Evolutionary conservation across 495 filamentous ascomycete species (phyloP), one percentile per base, ranked within the genome.

Genomic region (Daldinia caldariorum): DNA sequence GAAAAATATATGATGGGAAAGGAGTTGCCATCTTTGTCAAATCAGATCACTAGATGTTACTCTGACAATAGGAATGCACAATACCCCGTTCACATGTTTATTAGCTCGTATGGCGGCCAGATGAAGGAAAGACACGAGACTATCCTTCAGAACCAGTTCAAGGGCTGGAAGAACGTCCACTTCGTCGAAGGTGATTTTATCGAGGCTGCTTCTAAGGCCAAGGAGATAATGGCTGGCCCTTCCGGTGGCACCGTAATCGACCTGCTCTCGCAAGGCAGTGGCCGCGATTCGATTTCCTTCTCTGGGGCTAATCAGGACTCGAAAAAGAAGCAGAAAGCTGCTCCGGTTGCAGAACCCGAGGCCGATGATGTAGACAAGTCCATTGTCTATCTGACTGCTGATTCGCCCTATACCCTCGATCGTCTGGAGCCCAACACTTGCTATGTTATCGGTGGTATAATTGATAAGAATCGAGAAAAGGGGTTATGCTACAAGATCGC

Each of bases 391-490:
- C 87, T 99, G 8, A 90, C 91, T 22, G 90, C 91, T 47, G 95
- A 98, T 74, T 94, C 92, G 47, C 87, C 90, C 0, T 83, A 97
- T 57, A 97, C 91, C 0, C 79, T 99, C 32, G 87, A 89, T 0
- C 83, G 90, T 51, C 85, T 98, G 26, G 91, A 92, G 78, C 90
- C 93, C 0, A 90, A 93, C 80, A 92, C 89, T 39, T 93, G 87
- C 49, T 99, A 99, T 75, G 91, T 99, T 38, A 91, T 99, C 61
- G 95, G 95, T 18, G 95, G 94, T 0, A 81, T 99, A 29, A 96
- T 99, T 26, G 95, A 99, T 76, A 91, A 91, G 79, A 99, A 99
- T 74, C 84, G 95, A 22, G 88, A 99, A 77, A 99, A 99, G 79
- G 94, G 91, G 0, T 81, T 97, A 12, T 98, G 95, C 81, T 94